phyloP scores from a whole-genome alignment of 192 early-diverging fungal genomes.

The Entomortierella parvispora region DNA sequence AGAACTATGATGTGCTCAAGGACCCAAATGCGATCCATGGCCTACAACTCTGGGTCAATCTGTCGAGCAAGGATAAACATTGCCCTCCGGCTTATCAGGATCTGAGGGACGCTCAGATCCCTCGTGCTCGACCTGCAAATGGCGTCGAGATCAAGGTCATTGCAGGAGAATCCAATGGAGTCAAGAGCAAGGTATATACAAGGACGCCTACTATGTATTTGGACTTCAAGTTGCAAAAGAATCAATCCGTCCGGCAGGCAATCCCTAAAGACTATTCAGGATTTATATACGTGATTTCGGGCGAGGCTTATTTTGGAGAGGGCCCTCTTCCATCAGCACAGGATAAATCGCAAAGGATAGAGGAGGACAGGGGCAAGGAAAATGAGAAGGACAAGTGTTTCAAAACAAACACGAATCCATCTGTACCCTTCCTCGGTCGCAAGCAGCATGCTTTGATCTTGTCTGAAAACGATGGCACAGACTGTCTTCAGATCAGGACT shows the following conservation, averaged over 20 bases:
- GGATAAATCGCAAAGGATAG: constrained; percentile 50
- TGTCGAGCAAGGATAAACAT: constrained; percentile 78
- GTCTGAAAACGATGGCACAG: constrained; percentile 8
- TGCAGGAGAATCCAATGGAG: constrained; percentile 82
- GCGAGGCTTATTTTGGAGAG: constrained; percentile 63
- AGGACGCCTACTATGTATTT: constrained; percentile 84
- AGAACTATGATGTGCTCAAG: constrained; percentile 11
- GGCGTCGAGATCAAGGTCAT: constrained; percentile 82
- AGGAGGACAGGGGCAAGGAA: constrained; percentile 39
- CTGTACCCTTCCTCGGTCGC: constrained; percentile 51
- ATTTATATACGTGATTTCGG: constrained; percentile 72
- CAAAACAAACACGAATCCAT: constrained; percentile 30
- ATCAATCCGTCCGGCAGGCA: constrained; percentile 61
- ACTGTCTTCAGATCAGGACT: constrained; percentile 17
- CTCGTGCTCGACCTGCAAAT: constrained; percentile 61
- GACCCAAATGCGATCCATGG: constrained; percentile 44
- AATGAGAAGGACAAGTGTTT: constrained; percentile 26
- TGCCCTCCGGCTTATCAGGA: constrained; percentile 78
- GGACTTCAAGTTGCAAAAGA: constrained; percentile 73
- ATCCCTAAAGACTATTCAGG: constrained; percentile 67
- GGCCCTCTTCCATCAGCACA: constrained; percentile 51
- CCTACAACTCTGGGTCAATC: constrained; percentile 85
- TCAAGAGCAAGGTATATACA: constrained; percentile 75
- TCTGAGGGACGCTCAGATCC: constrained; percentile 70
- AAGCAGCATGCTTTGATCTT: constrained; percentile 43